Conservation (phyloP, 306 rosid species). For the peach (Prunus persica) region Prunus_persica_NCBIv2 NC_034014.1:10181001-10181500, state of each 20-base stretch:
- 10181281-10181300: background rate
- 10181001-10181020: background rate
- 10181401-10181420: constrained; percentile 97
- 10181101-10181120: background rate
- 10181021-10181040: background rate
- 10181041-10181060: background rate
- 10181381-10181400: constrained; percentile 97
- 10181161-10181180: background rate
- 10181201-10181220: background rate
- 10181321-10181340: constrained; percentile 83
- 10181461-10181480: constrained; percentile 21
- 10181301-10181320: constrained; percentile 35
- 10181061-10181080: background rate
- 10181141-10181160: background rate
- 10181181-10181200: background rate
- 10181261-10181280: background rate
- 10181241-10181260: background rate
- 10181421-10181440: constrained; percentile 99
- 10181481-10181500: constrained; percentile 14
- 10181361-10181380: constrained; percentile 94
- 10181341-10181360: constrained; percentile 89
- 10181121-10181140: background rate
- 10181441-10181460: constrained; percentile 22
- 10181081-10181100: background rate
- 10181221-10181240: background rate